Percentiles rank a stretch among this genome's conserved stretches.
Conservation (phyloP, 75 land plant genomes). For the Pseudotsuga menziesii region DNA sequence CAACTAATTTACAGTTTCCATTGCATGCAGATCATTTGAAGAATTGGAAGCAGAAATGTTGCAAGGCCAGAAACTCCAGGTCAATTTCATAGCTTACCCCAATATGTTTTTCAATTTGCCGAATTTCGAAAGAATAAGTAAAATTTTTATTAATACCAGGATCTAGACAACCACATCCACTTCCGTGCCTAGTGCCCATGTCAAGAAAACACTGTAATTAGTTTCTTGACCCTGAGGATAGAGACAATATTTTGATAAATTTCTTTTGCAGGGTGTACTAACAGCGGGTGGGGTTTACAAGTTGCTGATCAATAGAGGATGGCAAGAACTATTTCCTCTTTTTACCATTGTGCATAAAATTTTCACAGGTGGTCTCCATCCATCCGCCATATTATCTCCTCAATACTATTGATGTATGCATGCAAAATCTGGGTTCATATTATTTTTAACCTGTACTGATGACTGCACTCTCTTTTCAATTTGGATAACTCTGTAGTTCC, state of each 20-base stretch:
- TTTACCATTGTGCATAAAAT: conserved; percentile 79
- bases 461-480: too few species aligned
- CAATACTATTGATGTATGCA: neutral
- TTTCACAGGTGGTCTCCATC: conserved; percentile 50
- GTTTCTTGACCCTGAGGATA: neutral
- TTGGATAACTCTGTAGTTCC: too few species aligned
- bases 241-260: neutral
- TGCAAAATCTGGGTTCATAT: too few species aligned
- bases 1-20: neutral
- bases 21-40: conserved; percentile 69
- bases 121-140: neutral
- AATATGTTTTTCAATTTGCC: neutral
- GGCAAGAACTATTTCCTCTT: conserved; percentile 76
- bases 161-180: too few species aligned
- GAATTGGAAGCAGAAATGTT: conserved; percentile 84
- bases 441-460: too few species aligned
- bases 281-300: conserved; percentile 81
- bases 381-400: conserved; percentile 38
- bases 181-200: too few species aligned
- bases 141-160: too few species aligned
- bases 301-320: conserved; percentile 57
- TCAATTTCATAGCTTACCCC: conserved; percentile 10
- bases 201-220: too few species aligned
- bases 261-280: conserved; percentile 59
- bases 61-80: conserved; percentile 95